Base-by-base conservation (phyloP, 257 asterid genomes). In the Voacanga thouarsii region DNA sequence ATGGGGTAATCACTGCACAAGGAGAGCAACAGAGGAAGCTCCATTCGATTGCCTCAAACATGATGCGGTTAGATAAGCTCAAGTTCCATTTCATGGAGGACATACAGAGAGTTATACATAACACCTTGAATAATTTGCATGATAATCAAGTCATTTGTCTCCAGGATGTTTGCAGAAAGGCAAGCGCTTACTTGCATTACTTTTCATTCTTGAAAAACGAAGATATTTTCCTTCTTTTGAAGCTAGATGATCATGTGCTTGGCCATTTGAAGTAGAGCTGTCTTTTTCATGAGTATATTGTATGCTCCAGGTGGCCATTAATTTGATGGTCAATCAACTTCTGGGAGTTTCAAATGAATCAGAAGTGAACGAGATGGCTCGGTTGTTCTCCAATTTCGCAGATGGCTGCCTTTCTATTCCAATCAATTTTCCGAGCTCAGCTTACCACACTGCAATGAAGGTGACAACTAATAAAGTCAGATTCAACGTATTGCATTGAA, bases 381-480 rank as follows among this genome's bases (percentile, higher is more conserved):
- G 82, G 79, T 77, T 79, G 85, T 94, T 94, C 90, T 94, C 98
- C 12, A 90, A 89, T 84, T 94, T 94, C 72, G 98, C 85, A 6
- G 98, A 94, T 79, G 98, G 98, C 16, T 94, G 98, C 85, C 97
- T 94, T 72, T 92, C 98, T 14, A 80, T 92, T 60, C 97, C 98
- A 5, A 83, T 94, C 85, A 88, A 92, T 28, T 57, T 94, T 77
- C 96, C 94, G 12, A 97, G 98, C 80, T 90, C 92, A 50, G 91
- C 98, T 80, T 94, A 87, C 86, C 85, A 90, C 85, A 89, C 88
- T 85, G 97, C 97, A 66, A 94, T 94, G 98, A 89, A 94, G 98
- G 98, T 94, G 70, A 83, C 64, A 33, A 70, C 28, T 71, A 30
- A 9, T 19, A 55, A 12, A 77, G 43, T 44, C 9, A 26, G 30